Evolutionary conservation across 2,329 filamentous ascomycete genomes (phyloP).

Genomic region (Penicillium sp.): DNA sequence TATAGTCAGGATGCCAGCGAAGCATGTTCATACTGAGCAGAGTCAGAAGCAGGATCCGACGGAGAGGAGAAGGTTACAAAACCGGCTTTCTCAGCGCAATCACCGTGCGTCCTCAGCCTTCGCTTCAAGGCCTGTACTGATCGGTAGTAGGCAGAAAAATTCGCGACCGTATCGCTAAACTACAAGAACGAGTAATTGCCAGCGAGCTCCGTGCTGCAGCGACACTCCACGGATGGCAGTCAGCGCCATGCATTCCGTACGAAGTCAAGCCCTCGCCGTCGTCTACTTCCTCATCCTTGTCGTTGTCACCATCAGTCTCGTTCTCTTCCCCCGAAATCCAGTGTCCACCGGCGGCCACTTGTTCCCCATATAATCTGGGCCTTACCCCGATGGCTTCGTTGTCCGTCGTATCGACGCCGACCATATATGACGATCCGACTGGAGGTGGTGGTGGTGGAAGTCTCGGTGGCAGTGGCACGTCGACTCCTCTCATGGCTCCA

Average conservation of each 20-base stretch:
- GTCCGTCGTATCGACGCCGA: background rate
- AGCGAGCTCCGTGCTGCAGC: constrained; percentile 39
- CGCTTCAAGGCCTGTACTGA: background rate
- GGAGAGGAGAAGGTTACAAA: constrained; percentile 37
- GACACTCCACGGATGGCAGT: constrained; percentile 34
- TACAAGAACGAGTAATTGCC: constrained; percentile 41
- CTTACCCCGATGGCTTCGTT: constrained; percentile 6
- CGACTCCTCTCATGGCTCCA: background rate
- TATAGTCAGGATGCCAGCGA: constrained; percentile 12
- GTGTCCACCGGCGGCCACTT: constrained; percentile 7
- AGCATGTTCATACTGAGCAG: background rate
- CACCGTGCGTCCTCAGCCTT: constrained; percentile 28
- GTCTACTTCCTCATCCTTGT: constrained; percentile 9
- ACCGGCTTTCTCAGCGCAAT: constrained; percentile 40
- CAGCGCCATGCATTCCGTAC: constrained; percentile 19
- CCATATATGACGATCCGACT: constrained; percentile 9
- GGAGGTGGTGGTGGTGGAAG: background rate
- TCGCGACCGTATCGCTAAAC: constrained; percentile 40
- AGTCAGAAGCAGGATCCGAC: constrained; percentile 34
- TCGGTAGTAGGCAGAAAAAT: constrained; percentile 36
- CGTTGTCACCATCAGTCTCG: background rate
- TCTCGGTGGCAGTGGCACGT: constrained; percentile 2
- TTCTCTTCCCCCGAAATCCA: constrained; percentile 14
- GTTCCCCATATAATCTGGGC: constrained; percentile 11
- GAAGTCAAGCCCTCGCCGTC: constrained; percentile 21